A percentile compares a stretch with the other conserved stretches of the same genome.
Conservation (phyloP, 768 basidiomycete species). For the Pleurotus giganteus region DNA sequence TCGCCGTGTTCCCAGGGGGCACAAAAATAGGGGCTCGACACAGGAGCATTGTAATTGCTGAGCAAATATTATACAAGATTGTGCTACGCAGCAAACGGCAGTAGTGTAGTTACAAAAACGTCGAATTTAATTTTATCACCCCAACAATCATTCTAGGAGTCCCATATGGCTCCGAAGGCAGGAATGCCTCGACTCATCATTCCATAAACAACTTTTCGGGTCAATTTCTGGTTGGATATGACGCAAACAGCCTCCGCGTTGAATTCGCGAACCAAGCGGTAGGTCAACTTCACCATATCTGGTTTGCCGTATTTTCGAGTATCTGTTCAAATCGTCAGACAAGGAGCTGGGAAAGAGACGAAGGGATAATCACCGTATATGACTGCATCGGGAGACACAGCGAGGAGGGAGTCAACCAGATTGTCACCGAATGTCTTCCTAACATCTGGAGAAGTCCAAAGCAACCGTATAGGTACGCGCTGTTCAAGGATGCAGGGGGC, state of each 20-base stretch:
- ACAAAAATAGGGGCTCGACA: not conserved
- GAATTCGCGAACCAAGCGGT: conserved; percentile 44
- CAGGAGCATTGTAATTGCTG: not conserved
- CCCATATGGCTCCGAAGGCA: conserved; percentile 64
- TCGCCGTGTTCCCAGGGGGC: not conserved
- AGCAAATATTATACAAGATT: not conserved
- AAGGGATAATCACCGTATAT: conserved; percentile 43
- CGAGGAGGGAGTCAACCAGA: conserved; percentile 53
- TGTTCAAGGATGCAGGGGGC: conserved; percentile 52
- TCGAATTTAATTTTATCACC: too few relatives aligned
- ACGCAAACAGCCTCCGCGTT: conserved; percentile 54
- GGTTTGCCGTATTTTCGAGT: conserved; percentile 45
- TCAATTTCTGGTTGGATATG: conserved; percentile 58
- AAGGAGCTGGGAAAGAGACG: not conserved
- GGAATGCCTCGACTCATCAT: conserved; percentile 59
- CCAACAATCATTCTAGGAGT: conserved; percentile 39
- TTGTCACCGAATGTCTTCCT: conserved; percentile 61
- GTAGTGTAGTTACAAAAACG: too few relatives aligned
- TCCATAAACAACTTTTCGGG: conserved; percentile 56
- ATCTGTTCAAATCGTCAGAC: conserved; percentile 23
- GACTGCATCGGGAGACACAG: conserved; percentile 53
- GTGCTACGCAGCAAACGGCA: not conserved
- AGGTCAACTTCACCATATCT: conserved; percentile 47
- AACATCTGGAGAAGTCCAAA: conserved; percentile 65
- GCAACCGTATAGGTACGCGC: conserved; percentile 48